Conservation (phyloP, 192 early-diverging fungal genomes). For the Pilaira anomala region DNA sequence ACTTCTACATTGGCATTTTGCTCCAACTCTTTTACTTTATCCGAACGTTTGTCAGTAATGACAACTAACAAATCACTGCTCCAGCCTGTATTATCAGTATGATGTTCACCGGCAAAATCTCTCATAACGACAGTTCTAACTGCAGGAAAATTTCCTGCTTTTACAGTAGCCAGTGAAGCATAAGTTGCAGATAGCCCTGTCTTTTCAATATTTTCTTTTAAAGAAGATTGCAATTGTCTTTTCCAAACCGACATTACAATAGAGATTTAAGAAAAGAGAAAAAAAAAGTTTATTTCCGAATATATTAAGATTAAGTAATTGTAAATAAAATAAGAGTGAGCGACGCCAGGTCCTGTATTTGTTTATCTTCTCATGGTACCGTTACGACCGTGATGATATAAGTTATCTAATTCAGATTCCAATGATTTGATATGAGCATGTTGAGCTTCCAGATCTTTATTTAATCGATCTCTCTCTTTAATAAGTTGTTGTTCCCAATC, state of each 20-base stretch:
- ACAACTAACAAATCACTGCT: constrained; percentile 26
- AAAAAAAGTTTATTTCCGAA: neutral
- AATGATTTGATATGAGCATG: constrained; percentile 92
- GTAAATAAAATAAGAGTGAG: neutral
- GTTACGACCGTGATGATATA: constrained; percentile 23
- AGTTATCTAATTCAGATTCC: constrained; percentile 72
- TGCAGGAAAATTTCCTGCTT: constrained; percentile 23
- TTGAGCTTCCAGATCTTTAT: constrained; percentile 96
- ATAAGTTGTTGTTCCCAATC: constrained; percentile 98
- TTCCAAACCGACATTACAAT: constrained; percentile 22
- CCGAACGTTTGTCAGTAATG: constrained; percentile 27
- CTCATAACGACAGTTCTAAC: constrained; percentile 39
- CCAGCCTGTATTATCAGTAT: constrained; percentile 26
- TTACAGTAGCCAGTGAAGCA: constrained; percentile 26
- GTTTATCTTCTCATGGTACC: constrained; percentile 13
- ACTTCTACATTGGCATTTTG: constrained; percentile 30
- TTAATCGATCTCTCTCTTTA: constrained; percentile 95
- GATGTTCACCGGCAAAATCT: constrained; percentile 36
- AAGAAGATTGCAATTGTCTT: constrained; percentile 1
- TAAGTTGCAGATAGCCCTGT: constrained; percentile 8
- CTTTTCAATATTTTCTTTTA: constrained; percentile 22
- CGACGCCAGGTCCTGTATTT: neutral
- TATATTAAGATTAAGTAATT: neutral
- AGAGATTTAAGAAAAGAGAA: neutral
- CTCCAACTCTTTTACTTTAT: constrained; percentile 32